Conservation (phyloP, 106 monocot genomes). For the Gastrodia elata region DNA sequence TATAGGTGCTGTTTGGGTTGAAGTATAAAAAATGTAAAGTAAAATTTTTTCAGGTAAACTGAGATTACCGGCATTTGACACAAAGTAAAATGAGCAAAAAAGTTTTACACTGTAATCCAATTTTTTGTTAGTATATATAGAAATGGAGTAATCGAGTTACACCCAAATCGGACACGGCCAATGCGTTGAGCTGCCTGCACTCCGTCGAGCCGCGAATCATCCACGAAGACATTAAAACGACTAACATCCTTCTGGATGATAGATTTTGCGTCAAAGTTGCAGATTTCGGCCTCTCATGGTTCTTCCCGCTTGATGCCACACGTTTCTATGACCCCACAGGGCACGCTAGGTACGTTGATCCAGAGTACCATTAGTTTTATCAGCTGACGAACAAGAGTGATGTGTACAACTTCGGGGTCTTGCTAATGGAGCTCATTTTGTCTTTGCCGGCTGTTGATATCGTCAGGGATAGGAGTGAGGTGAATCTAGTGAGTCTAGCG, state of each 20-base stretch:
- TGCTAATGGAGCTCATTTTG: slow-evolving; percentile 12
- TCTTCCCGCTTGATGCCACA: slow-evolving; percentile 13
- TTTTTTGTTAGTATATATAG: no score
- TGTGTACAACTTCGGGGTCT: slow-evolving; percentile 15
- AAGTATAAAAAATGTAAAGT: no score
- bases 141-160: no score
- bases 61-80: no score
- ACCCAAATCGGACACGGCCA: slow-evolving; percentile 14
- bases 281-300: slow-evolving; percentile 13
- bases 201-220: slow-evolving; percentile 24
- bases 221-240: slow-evolving; percentile 48
- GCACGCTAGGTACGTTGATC: slow-evolving; percentile 8
- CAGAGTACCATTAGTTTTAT: slow-evolving; percentile 12
- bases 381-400: slow-evolving; percentile 14
- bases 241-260: slow-evolving; percentile 38
- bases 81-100: no score
- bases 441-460: slow-evolving; percentile 12
- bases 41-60: no score
- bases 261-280: slow-evolving; percentile 17
- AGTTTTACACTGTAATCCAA: no score
- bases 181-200: slow-evolving; percentile 11
- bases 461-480: background rate
- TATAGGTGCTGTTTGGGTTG: no score
- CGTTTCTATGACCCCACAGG: slow-evolving; percentile 10
- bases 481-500: slow-evolving; percentile 10